Conservation (phyloP, 169 alveolate species). For the Eimeria maxima region DNA sequence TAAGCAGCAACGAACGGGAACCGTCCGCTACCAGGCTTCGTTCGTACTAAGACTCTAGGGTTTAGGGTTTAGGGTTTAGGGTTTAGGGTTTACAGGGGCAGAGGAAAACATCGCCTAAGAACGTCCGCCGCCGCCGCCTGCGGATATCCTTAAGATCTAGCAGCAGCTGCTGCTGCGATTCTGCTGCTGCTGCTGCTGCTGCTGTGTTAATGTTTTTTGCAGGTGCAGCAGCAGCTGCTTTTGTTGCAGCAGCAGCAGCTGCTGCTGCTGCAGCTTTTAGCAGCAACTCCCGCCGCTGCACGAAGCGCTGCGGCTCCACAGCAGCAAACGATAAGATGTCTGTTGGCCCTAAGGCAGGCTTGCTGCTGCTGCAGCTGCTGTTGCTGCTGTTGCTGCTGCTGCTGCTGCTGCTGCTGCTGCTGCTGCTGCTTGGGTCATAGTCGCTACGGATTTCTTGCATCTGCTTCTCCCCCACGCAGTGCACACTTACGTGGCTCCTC, state of each 20-base stretch:
- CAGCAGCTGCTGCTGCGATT: not conserved
- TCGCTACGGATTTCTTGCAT: not conserved
- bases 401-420: not conserved
- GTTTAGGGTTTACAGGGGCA: slow-evolving; percentile 15
- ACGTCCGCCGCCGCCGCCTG: slow-evolving; percentile 19
- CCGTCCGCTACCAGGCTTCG: not conserved
- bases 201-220: not conserved
- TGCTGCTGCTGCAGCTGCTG: not conserved
- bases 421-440: no score
- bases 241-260: not conserved
- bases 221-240: not conserved
- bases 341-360: not conserved
- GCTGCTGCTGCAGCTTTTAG: not conserved
- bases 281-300: not conserved
- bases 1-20: not conserved
- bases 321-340: slow-evolving; percentile 4
- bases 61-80: not conserved
- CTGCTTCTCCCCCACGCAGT: slow-evolving; percentile 1
- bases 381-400: not conserved
- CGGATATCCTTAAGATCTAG: not conserved
- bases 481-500: not conserved
- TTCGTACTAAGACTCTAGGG: no score
- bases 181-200: not conserved
- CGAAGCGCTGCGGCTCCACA: not conserved
- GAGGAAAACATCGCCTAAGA: not conserved